These are phyloP conservation scores for Brachypodium distachyon DNA, from an alignment of 202 grass and related monocot species.

Conservation along the genomic window DNA sequence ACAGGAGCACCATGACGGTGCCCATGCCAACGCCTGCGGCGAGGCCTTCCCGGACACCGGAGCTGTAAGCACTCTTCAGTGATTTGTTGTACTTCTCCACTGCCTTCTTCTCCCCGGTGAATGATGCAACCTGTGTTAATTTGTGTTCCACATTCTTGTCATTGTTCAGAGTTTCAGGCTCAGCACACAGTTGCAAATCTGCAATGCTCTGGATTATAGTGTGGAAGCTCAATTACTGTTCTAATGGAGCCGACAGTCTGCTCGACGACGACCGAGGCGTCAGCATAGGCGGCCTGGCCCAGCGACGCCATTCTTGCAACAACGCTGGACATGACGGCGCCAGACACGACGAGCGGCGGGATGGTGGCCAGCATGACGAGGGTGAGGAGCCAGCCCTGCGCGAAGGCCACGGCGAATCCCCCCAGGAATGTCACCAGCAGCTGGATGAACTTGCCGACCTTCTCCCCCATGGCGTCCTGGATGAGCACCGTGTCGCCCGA, in stretches of 20 bases:
- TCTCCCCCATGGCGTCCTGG: slow-evolving; percentile 98
- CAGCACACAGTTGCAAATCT: too few species aligned
- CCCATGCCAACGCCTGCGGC: slow-evolving; percentile 78
- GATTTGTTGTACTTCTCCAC: slow-evolving; percentile 78
- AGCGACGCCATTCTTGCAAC: slow-evolving; percentile 50
- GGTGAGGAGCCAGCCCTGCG: slow-evolving; percentile 61
- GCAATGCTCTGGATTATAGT: neutral
- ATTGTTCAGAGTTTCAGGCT: too few species aligned
- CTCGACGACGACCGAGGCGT: slow-evolving; percentile 41
- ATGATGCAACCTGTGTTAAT: slow-evolving; percentile 97
- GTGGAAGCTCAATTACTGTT: slow-evolving; percentile 34
- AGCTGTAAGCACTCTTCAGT: slow-evolving; percentile 63
- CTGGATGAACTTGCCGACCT: slow-evolving; percentile 89
- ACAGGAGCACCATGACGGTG: slow-evolving; percentile 82
- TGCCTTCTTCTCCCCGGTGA: slow-evolving; percentile 87
- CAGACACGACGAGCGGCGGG: slow-evolving; percentile 48
- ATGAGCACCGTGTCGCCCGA: slow-evolving; percentile 91
- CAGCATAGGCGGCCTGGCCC: slow-evolving; percentile 50
- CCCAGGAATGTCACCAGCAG: slow-evolving; percentile 46
- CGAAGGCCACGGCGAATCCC: slow-evolving; percentile 59
- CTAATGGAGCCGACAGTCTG: slow-evolving; percentile 60
- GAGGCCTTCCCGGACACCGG: slow-evolving; percentile 81
- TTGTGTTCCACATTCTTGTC: neutral
- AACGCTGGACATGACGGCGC: slow-evolving; percentile 42
- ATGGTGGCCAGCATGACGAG: slow-evolving; percentile 71